Evolutionary conservation across 768 basidiomycete species (phyloP).

Genomic region (Trametes cinnabarina): DNA sequence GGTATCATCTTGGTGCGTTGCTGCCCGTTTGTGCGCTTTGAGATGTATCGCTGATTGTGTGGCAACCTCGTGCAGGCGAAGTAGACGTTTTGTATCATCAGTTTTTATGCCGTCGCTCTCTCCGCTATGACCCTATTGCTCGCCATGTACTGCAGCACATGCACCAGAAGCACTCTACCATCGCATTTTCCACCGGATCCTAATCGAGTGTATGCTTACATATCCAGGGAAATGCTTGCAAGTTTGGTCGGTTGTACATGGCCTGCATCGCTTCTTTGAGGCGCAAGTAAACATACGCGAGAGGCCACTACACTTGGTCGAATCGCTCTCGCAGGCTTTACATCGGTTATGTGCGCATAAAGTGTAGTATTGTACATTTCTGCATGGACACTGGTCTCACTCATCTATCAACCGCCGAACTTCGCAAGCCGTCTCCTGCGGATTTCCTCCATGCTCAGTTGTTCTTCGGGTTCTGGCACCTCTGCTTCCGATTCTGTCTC

Average conservation of each 20-base stretch:
- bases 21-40: too few relatives aligned
- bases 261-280: too few relatives aligned
- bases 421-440: constrained; percentile 59
- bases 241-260: too few relatives aligned
- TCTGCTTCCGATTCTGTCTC: constrained; percentile 31
- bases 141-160: constrained; percentile 29
- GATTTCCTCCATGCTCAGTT: constrained; percentile 62
- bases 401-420: constrained; percentile 47
- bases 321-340: too few relatives aligned
- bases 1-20: constrained; percentile 89
- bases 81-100: constrained; percentile 22
- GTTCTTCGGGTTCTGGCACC: constrained; percentile 29
- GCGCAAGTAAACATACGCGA: too few relatives aligned
- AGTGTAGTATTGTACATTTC: background rate
- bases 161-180: constrained; percentile 23
- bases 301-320: too few relatives aligned
- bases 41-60: background rate
- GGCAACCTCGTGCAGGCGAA: constrained; percentile 16
- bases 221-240: background rate
- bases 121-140: constrained; percentile 31
- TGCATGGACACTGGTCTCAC: too few relatives aligned
- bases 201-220: background rate
- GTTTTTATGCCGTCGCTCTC: constrained; percentile 21
- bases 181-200: constrained; percentile 19
- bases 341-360: too few relatives aligned